Conservation (phyloP, 768 basidiomycete species). For the Rhizopogon rudus region DNA sequence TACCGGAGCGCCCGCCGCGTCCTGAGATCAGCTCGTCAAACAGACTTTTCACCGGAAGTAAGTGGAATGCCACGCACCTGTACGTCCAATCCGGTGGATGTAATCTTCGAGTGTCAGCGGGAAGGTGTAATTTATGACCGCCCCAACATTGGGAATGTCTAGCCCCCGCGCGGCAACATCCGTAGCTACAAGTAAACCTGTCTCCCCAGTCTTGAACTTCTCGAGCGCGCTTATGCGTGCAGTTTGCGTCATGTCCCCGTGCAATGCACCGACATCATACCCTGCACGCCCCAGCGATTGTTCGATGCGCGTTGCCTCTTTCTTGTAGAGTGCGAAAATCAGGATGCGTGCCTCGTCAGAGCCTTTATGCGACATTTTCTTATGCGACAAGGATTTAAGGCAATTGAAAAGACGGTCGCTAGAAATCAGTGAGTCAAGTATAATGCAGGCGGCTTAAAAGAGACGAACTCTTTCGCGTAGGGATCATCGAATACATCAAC, state of each 20-base stretch:
- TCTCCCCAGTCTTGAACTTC: conserved; percentile 78
- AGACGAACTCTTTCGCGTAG: conserved; percentile 78
- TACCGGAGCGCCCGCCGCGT: conserved; percentile 84
- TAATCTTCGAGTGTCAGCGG: conserved; percentile 95
- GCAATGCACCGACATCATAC: conserved; percentile 77
- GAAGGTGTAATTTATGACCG: conserved; percentile 97
- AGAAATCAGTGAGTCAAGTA: background rate
- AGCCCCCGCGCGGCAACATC: conserved; percentile 97
- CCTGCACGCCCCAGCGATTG: conserved; percentile 68
- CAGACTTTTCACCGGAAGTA: background rate
- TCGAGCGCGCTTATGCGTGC: conserved; percentile 84
- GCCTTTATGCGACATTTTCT: conserved; percentile 51
- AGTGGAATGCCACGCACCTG: conserved; percentile 43
- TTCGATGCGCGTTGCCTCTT: conserved; percentile 91
- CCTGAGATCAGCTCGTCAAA: conserved; percentile 37
- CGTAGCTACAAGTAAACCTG: conserved; percentile 86
- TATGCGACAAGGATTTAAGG: conserved; percentile 51
- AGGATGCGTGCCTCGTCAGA: conserved; percentile 65
- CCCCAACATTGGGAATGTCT: conserved; percentile 93
- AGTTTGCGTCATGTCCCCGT: conserved; percentile 87
- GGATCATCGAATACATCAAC: conserved; percentile 90
- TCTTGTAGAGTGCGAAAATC: conserved; percentile 96
- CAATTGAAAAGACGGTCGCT: conserved; percentile 59
- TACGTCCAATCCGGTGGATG: conserved; percentile 86
- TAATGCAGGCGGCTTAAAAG: background rate